Evolutionary conservation across 2,329 filamentous ascomycete species (phyloP), one percentile per base, ranked within the genome.

Genomic region (Didymella exigua): DNA sequence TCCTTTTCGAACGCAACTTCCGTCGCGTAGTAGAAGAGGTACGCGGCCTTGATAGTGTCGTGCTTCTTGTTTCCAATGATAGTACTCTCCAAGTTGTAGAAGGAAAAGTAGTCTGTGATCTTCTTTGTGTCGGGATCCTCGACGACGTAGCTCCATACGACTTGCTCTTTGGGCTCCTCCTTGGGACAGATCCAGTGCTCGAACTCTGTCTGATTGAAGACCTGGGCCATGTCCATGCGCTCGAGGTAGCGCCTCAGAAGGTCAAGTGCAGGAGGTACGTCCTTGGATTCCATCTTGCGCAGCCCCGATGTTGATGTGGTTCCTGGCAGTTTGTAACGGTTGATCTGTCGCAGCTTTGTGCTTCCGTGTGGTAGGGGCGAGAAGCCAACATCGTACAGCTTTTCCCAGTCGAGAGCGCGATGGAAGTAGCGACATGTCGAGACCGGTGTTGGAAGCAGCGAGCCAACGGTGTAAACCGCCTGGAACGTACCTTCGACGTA

Each of bases 351-450:
- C 63, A 88, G 82, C 61, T 91, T 92, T 67, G 93, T 96, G 76
- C 91, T 96, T 58, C 88, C 88, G 11, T 84, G 74, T 0, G 95
- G 95, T 36, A 97, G 82, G 38, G 91, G 92, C 61, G 91, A 96
- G 81, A 99, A 99, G 50, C 92, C 93, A 41, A 93, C 89, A 67
- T 96, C 93, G 74, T 95, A 92, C 11, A 99, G 84, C 80, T 99
- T 98, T 76, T 92, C 84, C 95, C 95, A 99, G 78, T 99, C 89
- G 52, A 99, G 80, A 9, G 92, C 87, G 57, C 95, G 89, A 77
- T 99, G 95, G 78, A 89, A 99, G 81, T 99, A 99, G 61, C 95
- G 86, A 71, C 92, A 96, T 10, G 92, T 96, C 76, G 90, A 93
- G 60, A 99, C 86, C 4, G 95, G 95, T 31, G 89, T 96, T 24